Conservation (phyloP, 2,329 filamentous ascomycete genomes). For the Albophoma yamanashiensis region DNA sequence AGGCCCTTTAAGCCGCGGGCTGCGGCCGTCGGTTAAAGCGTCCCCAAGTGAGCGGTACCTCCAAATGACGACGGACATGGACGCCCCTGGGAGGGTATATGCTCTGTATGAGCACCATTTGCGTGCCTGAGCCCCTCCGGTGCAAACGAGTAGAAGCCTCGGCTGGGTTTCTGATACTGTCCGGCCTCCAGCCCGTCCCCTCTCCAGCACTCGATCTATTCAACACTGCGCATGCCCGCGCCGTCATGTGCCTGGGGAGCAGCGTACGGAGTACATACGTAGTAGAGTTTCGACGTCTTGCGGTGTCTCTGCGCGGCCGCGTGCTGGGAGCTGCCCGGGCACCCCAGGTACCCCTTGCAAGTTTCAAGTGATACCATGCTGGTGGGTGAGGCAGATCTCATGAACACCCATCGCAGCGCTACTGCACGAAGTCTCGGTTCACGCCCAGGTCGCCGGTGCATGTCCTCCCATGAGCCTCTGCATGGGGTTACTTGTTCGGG, state of each 20-base stretch:
- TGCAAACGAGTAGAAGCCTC: not conserved
- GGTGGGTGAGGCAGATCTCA: not conserved
- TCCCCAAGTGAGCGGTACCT: not conserved
- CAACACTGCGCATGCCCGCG: not conserved
- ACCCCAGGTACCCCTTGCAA: not conserved
- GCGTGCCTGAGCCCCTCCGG: not conserved
- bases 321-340: not conserved
- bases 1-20: constrained; percentile 1
- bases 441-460: not conserved
- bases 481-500: not conserved
- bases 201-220: not conserved
- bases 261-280: not conserved
- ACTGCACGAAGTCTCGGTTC: not conserved
- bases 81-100: not conserved
- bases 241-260: not conserved
- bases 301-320: not conserved
- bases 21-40: constrained; percentile 9
- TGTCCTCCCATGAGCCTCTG: not conserved
- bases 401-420: not conserved
- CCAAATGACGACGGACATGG: not conserved
- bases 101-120: not conserved
- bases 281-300: not conserved
- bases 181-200: not conserved
- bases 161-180: not conserved
- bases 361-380: not conserved